Evolutionary conservation across 495 filamentous ascomycete species (phyloP), one percentile per base, ranked within the genome.

Genomic region (Penicillium fimorum): DNA sequence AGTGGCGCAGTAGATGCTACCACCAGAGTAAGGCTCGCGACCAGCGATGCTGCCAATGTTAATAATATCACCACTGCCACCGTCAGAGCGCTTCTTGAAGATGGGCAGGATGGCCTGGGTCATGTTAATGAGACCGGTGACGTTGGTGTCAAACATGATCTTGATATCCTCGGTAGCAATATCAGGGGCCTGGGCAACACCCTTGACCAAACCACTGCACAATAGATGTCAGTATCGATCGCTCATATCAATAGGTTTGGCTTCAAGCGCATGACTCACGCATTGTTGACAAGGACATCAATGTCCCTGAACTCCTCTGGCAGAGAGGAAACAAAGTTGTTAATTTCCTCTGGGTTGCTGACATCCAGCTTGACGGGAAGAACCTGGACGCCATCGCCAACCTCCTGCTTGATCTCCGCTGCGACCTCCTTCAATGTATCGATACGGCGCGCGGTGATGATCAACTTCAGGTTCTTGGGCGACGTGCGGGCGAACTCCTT

Each of bases 21-120:
- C 94, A 43, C 95, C 92, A 5, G 85, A 76, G 73, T 98, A 98
- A 11, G 88, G 81, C 62, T 96, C 93, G 38, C 94, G 84, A 22
- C 94, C 94, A 24, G 94, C 94, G 68, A 98, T 94, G 63, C 88
- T 92, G 52, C 94, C 94, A 67, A 98, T 89, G 73, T 97, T 97
- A 72, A 98, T 95, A 67, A 98, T 92, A 66, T 98, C 94, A 57
- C 94, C 94, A 29, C 78, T 75, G 50, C 92, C 92, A 48, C 90
- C 90, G 40, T 92, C 84, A 13, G 79, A 72, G 38, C 91, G 85
- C 66, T 85, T 82, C 77, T 91, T 87, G 81, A 91, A 96, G 70
- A 92, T 86, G 18, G 87, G 83, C 18, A 98, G 81, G 46, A 96
- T 76, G 29, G 89, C 90, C 78, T 98, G 94, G 7, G 94, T 97